A percentile compares a stretch with the other conserved stretches of the same genome.
Evolutionary conservation across 1,139 yeast genomes (phyloP).

Genomic region (Magnusiomyces sp.): DNA sequence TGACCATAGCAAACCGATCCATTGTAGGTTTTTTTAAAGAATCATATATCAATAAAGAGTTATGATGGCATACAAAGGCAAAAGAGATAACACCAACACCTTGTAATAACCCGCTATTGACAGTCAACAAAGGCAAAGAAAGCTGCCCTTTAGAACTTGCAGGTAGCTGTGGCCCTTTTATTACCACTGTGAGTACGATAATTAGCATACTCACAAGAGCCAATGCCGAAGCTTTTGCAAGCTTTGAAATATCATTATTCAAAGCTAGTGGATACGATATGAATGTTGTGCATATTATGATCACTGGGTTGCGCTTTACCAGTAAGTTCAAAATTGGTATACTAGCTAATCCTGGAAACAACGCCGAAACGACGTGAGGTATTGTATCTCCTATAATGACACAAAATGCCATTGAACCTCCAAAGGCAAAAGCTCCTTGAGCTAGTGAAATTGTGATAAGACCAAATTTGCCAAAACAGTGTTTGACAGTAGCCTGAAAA

Average conservation of each 20-base stretch:
- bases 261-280: constrained; percentile 79
- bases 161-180: constrained; percentile 57
- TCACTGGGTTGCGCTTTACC: constrained; percentile 58
- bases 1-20: constrained; percentile 62
- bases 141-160: constrained; percentile 40
- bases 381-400: constrained; percentile 92
- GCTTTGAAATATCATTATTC: constrained; percentile 69
- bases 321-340: constrained; percentile 42
- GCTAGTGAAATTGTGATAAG: constrained; percentile 58
- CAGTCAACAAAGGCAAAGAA: constrained; percentile 41
- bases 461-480: constrained; percentile 72
- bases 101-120: constrained; percentile 66
- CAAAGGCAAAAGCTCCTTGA: constrained; percentile 85
- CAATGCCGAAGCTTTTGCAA: constrained; percentile 82
- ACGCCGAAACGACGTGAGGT: constrained; percentile 74
- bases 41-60: constrained; percentile 80
- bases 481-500: constrained; percentile 78
- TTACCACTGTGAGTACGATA: constrained; percentile 64
- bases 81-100: constrained; percentile 88
- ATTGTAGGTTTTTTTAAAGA: constrained; percentile 70
- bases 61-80: constrained; percentile 93
- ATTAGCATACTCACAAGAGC: constrained; percentile 79
- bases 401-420: constrained; percentile 91
- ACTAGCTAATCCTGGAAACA: constrained; percentile 45
- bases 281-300: constrained; percentile 57